Percentiles rank a stretch among this genome's conserved stretches.
phyloP scores from a whole-genome alignment of 169 alveolate species.

The Plasmodium vivax region DNA sequence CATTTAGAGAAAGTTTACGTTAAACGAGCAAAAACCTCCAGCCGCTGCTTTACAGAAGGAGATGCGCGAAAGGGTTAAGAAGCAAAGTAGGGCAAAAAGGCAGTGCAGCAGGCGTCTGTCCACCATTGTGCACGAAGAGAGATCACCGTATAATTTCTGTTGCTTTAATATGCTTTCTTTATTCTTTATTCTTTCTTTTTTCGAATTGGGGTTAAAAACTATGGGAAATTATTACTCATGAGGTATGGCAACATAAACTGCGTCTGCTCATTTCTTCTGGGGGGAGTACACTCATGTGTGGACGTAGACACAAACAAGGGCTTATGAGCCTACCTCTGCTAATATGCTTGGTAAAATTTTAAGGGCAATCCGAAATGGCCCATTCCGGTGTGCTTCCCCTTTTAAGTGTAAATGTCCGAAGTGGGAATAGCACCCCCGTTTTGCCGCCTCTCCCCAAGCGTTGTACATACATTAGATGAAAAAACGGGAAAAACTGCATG shows the following conservation, averaged over 20 bases:
- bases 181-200: neutral
- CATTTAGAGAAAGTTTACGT: conserved; percentile 17
- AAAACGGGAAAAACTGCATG: neutral
- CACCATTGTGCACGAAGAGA: neutral
- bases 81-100: conserved; percentile 8
- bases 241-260: neutral
- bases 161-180: neutral
- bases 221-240: neutral
- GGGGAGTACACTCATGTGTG: neutral
- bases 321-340: neutral
- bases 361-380: neutral
- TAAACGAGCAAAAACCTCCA: conserved; percentile 27
- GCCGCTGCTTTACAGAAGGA: neutral
- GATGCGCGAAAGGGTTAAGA: neutral
- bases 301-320: neutral
- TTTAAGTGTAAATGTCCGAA: neutral
- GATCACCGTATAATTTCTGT: neutral
- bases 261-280: neutral
- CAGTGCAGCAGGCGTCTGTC: neutral
- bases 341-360: neutral
- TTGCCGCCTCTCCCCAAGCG: neutral
- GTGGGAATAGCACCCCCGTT: neutral
- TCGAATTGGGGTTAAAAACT: neutral
- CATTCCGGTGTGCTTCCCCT: neutral
- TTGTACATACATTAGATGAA: conserved; percentile 14